Base-by-base conservation (phyloP, 352 stramenopile genomes). In the Globisporangium cystogenes region DNA sequence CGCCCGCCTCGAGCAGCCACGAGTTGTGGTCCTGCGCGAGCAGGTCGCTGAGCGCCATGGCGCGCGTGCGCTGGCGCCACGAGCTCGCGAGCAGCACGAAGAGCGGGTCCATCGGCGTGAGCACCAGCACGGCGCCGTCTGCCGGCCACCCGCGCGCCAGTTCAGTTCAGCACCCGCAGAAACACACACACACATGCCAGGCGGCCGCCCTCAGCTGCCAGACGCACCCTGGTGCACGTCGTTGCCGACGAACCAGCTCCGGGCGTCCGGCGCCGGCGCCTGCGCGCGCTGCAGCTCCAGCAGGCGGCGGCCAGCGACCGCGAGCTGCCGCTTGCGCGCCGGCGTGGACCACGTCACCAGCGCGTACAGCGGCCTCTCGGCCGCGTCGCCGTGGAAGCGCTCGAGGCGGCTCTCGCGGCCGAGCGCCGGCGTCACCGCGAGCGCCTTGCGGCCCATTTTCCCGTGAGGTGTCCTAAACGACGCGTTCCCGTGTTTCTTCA, bases 201-300 rank as follows among this genome's bases (percentile, higher is more conserved):
- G 0, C 10, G 4, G 26, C 26, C 26, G 26, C 26, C 7, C 3
- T 15, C 16, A 16, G 45, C 1, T 16, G 10, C 4, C 18, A 6
- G 21, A 26, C 33, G 7, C 33, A 82, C 72, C 72, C 66, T 88
- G 74, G 33, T 82, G 48, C 42, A 91, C 83, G 50, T 64, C 47
- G 55, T 87, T 89, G n/a, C 73, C 76, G 12, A 88, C 62, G 57
- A 92, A 92, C 81, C 81, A 92, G 60, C 78, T 90, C 23, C 78
- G 65, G 48, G 69, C 58, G 52, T 84, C 73, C 33, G 60, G 62
- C 26, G 44, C 35, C 27, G 62, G 64, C 20, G 64, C 49, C 58
- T 82, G 60, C 8, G 84, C 42, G 41, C 73, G 75, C 62, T 91
- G 77, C 60, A 91, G 48, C 60, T 91, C 80, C 37, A 91, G 65